Evolutionary conservation across 2,329 filamentous ascomycete genomes (phyloP).

Genomic region (Coleophoma cylindrospora): DNA sequence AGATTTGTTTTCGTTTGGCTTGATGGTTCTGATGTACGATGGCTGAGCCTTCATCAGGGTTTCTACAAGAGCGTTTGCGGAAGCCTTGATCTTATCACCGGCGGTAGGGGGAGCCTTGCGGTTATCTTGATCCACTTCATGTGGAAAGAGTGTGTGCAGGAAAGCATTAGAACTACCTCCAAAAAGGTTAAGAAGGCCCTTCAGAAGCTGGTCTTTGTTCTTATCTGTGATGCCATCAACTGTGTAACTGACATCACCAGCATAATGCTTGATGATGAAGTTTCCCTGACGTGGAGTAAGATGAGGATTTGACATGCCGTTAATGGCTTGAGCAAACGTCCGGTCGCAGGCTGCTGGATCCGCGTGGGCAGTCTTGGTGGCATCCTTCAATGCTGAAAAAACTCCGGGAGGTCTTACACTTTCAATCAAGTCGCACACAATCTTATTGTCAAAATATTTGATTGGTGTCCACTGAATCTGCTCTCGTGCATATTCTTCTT

Average conservation of each 20-base stretch:
- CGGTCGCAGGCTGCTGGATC: constrained; percentile 91
- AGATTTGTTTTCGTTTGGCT: constrained; percentile 98
- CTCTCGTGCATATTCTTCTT: constrained; percentile 93
- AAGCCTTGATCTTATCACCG: constrained; percentile 91
- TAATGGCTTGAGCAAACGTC: constrained; percentile 91
- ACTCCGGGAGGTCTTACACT: constrained; percentile 84
- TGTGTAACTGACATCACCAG: constrained; percentile 91
- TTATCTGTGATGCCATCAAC: constrained; percentile 98
- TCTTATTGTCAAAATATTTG: constrained; percentile 99
- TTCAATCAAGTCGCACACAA: constrained; percentile 96
- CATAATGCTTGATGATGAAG: constrained; percentile 99
- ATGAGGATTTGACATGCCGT: constrained; percentile 86
- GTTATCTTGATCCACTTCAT: constrained; percentile 94
- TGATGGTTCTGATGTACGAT: constrained; percentile 98
- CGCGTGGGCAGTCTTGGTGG: constrained; percentile 95
- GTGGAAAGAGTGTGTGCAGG: constrained; percentile 82
- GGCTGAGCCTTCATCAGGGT: constrained; percentile 97
- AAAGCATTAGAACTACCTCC: constrained; percentile 80
- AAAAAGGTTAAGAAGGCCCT: constrained; percentile 86
- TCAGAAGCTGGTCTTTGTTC: constrained; percentile 96
- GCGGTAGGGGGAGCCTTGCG: constrained; percentile 89
- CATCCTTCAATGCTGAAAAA: constrained; percentile 94
- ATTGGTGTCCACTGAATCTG: constrained; percentile 99
- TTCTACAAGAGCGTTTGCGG: constrained; percentile 89
- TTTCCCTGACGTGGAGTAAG: constrained; percentile 88